Conservation (phyloP, 2,329 filamentous ascomycete species). For the Aureobasidium melanogenum region DNA sequence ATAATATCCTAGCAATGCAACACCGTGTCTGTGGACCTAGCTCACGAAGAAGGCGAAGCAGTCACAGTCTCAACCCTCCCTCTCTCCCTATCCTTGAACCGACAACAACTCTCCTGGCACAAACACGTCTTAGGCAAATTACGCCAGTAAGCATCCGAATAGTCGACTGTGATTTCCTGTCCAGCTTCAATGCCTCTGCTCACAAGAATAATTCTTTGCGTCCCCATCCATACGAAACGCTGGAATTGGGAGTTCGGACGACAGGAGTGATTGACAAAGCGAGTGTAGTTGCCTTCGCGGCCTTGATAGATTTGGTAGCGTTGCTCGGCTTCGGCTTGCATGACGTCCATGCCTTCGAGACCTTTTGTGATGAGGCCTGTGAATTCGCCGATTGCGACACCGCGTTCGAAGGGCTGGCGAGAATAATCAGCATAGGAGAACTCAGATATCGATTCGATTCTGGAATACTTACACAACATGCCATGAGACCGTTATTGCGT, state of each 20-base stretch:
- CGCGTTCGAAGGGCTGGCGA: conserved; percentile 38
- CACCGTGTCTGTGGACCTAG: background rate
- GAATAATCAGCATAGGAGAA: no score
- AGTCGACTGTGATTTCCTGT: conserved; percentile 49
- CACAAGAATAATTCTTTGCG: conserved; percentile 47
- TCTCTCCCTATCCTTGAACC: conserved; percentile 22
- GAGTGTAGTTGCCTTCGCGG: conserved; percentile 46
- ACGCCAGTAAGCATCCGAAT: conserved; percentile 50
- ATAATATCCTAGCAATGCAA: conserved; percentile 25
- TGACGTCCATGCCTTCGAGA: conserved; percentile 45
- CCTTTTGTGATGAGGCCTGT: conserved; percentile 47
- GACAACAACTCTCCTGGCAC: conserved; percentile 45
- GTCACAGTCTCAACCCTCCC: background rate
- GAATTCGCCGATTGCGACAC: conserved; percentile 47
- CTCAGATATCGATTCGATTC: no score
- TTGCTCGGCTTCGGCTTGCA: conserved; percentile 31
- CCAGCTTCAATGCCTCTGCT: conserved; percentile 47
- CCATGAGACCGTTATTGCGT: conserved; percentile 46
- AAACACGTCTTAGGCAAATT: conserved; percentile 47
- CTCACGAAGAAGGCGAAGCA: background rate
- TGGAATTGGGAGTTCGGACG: conserved; percentile 50
- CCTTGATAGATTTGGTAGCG: conserved; percentile 54
- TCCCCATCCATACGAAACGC: conserved; percentile 48
- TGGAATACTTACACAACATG: conserved; percentile 24
- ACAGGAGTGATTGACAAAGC: conserved; percentile 53